These are phyloP conservation scores for Casuarina equisetifolia DNA, from an alignment of 306 rosid species.

Conservation along the genomic window DNA sequence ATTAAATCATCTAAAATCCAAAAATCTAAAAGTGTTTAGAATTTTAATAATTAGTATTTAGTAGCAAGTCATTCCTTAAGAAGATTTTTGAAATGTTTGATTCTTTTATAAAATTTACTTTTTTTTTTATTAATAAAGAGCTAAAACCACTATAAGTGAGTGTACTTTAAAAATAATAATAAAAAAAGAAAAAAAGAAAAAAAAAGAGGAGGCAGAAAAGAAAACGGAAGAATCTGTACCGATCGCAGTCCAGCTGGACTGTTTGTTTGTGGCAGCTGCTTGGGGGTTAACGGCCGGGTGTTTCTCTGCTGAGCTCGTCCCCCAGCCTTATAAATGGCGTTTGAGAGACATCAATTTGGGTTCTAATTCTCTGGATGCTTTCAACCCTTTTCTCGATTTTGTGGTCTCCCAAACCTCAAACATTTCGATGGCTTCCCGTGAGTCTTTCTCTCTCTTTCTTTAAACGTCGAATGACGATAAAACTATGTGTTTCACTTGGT, in stretches of 20 bases:
- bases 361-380: not conserved
- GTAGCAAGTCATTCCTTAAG: too few species aligned
- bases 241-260: not conserved
- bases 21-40: too few species aligned
- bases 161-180: not conserved
- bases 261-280: not conserved
- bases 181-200: not conserved
- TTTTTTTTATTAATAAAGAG: too few species aligned
- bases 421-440: slow-evolving; percentile 67
- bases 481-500: not conserved
- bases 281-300: not conserved
- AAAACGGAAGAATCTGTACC: not conserved
- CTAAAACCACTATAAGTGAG: too few species aligned
- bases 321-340: not conserved
- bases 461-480: not conserved
- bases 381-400: slow-evolving; percentile 6
- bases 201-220: not conserved
- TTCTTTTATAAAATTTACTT: too few species aligned
- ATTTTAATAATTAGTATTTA: too few species aligned
- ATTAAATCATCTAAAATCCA: too few species aligned
- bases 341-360: not conserved
- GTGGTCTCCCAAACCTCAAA: slow-evolving; percentile 8
- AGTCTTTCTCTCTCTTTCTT: slow-evolving; percentile 30
- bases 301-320: not conserved
- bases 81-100: too few species aligned